These are phyloP conservation scores for Penicillium sp. DNA, from an alignment of 2,329 filamentous ascomycete genomes.

Conservation along the genomic window DNA sequence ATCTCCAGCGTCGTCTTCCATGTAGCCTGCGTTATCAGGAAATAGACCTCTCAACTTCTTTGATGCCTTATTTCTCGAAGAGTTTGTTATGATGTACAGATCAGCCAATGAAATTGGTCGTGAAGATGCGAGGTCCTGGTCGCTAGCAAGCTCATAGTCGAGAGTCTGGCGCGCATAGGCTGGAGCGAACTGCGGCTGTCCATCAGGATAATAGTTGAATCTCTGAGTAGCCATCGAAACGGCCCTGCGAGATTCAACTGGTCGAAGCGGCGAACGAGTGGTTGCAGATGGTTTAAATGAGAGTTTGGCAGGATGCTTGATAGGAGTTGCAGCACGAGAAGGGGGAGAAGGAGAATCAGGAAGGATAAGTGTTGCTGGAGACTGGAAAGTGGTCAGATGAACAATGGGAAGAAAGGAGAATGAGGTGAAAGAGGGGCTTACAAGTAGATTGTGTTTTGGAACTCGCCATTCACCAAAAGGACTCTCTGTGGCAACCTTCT, in stretches of 20 bases:
- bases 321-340: background rate
- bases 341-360: background rate
- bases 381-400: background rate
- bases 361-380: background rate
- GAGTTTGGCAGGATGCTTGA: background rate
- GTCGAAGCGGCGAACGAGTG: background rate
- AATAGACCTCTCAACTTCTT: conserved; percentile 27
- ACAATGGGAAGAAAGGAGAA: background rate
- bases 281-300: background rate
- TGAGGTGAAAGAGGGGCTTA: background rate
- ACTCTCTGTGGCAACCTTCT: background rate
- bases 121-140: conserved; percentile 31
- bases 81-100: conserved; percentile 22
- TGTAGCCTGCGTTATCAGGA: conserved; percentile 10
- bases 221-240: conserved; percentile 15
- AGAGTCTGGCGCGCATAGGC: background rate
- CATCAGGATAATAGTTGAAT: background rate
- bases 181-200: background rate
- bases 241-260: background rate
- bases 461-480: background rate
- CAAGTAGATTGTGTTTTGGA: background rate
- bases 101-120: conserved; percentile 30
- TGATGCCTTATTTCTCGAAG: conserved; percentile 25
- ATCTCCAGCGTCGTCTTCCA: background rate
- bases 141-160: conserved; percentile 25